Evolutionary conservation across 2,329 filamentous ascomycete genomes (phyloP).

Genomic region (Clarireedia paspali): DNA sequence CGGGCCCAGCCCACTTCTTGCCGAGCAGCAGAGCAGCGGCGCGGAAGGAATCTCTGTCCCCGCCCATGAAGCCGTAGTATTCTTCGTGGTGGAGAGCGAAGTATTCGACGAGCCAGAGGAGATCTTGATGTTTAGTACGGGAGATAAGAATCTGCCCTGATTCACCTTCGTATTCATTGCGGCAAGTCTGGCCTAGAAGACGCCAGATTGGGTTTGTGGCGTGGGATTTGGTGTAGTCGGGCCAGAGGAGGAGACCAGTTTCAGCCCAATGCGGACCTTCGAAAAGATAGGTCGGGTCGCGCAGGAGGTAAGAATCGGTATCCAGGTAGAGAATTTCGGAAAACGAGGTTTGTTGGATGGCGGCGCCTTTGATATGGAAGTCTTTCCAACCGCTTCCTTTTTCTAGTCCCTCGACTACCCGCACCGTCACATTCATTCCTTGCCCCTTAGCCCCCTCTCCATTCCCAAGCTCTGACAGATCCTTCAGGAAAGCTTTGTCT

Average conservation of each 20-base stretch:
- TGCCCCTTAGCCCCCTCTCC: not conserved
- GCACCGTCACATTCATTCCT: conserved; percentile 9
- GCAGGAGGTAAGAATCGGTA: conserved; percentile 15
- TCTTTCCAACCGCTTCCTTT: conserved; percentile 18
- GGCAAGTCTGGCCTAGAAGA: conserved; percentile 11
- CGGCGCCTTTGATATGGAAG: conserved; percentile 18
- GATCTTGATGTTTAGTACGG: conserved; percentile 12
- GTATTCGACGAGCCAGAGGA: conserved; percentile 18
- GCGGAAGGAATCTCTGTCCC: conserved; percentile 17
- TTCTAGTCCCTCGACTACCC: conserved; percentile 10
- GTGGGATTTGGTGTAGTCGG: conserved; percentile 17
- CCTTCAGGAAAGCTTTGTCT: conserved; percentile 10
- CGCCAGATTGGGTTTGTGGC: conserved; percentile 17
- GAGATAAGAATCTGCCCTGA: conserved; percentile 16
- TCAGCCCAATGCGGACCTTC: conserved; percentile 14
- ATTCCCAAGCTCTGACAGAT: conserved; percentile 5
- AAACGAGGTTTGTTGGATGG: conserved; percentile 18
- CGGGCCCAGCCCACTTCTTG: conserved; percentile 14
- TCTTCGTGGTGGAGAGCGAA: conserved; percentile 14
- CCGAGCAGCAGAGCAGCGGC: conserved; percentile 13
- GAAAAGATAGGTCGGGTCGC: conserved; percentile 15
- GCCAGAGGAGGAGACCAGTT: conserved; percentile 16
- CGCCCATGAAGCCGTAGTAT: conserved; percentile 18
- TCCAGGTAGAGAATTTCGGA: conserved; percentile 17
- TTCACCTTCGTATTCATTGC: conserved; percentile 18